Evolutionary conservation across 1,284 basidiomycete genomes (phyloP), one percentile per base, ranked within the genome.

Genomic region (Ceratobasidium theobromae): DNA sequence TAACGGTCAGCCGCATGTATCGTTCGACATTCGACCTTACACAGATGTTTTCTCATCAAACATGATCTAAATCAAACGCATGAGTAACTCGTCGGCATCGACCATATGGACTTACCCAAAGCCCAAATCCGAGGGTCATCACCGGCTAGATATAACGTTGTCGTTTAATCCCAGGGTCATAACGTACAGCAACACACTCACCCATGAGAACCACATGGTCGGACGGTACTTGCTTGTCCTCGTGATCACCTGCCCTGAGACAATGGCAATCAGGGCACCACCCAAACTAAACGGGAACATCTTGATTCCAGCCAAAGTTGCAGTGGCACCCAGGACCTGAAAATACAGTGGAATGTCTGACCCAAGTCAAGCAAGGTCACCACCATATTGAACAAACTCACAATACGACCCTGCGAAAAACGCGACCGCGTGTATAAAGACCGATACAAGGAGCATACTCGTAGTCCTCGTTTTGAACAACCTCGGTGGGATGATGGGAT

Each of bases 381-480:
- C 9, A 23, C 38, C 5, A 48, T 23, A 33, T 14, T 25, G 16
- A 35, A 40, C 23, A 30, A 14, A 52, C 66, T 46, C 21, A 70
- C 70, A 71, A 54, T 72, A 76, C 1, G 71, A 69, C 2, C 69
- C 70, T 1, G 72, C 67, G 58, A 77, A 76, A 71, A 79, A 79
- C 6, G 71, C 72, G 32, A 78, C 69, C 3, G 70, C 71, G 55
- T 79, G 78, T 5, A 74, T 58, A 49, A 76, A 71, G 8, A 72
- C 72, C 27, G 73, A 72, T 32, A 77, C 48, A 8, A 79, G 70
- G 33, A 78, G 53, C 23, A 73, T 67, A 5, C 71, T 72, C 0
- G 77, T 75, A 12, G 77, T 79, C 0, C 77, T 69, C 1, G 74
- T 77, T 41, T 71, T 72, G 72, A 79, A 77, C n/a, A 79, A 53